Percentiles rank a stretch among this genome's conserved stretches.
phyloP scores from a whole-genome alignment of 2,329 filamentous ascomycete genomes.

The Alternaria dauci region DNA sequence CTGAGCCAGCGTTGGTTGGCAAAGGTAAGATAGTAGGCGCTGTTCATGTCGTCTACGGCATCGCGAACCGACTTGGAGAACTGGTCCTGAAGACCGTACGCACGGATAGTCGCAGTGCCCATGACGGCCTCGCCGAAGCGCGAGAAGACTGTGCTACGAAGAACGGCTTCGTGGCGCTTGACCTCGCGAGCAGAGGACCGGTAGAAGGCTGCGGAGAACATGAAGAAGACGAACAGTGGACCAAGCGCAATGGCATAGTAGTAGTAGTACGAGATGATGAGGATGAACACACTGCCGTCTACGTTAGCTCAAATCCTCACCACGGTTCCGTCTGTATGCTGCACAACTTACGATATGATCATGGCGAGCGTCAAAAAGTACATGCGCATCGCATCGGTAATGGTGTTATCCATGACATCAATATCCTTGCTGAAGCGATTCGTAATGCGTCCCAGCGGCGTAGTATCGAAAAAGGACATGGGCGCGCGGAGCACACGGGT shows the following conservation, averaged over 20 bases:
- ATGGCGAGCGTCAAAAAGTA: conserved; percentile 85
- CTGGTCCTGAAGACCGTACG: conserved; percentile 81
- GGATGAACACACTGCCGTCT: conserved; percentile 71
- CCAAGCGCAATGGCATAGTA: conserved; percentile 79
- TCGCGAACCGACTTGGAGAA: conserved; percentile 75
- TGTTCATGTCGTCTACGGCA: conserved; percentile 89
- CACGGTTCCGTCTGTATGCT: background rate
- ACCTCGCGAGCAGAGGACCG: conserved; percentile 89
- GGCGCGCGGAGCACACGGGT: conserved; percentile 73
- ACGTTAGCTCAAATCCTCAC: conserved; percentile 13
- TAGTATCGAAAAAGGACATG: conserved; percentile 96
- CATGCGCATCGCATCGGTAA: conserved; percentile 90
- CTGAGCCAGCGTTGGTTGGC: conserved; percentile 95
- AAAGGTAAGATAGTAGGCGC: conserved; percentile 93
- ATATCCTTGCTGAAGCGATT: conserved; percentile 97
- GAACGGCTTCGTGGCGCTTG: conserved; percentile 90
- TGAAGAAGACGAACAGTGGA: conserved; percentile 77
- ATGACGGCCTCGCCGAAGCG: conserved; percentile 89
- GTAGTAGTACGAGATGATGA: conserved; percentile 95
- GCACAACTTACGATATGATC: conserved; percentile 64
- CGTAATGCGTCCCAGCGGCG: conserved; percentile 91
- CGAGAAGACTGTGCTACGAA: conserved; percentile 87
- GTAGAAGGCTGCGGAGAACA: conserved; percentile 87
- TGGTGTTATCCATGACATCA: conserved; percentile 93
- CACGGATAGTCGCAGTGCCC: conserved; percentile 84